These are phyloP conservation scores for Psophocarpus tetragonolobus DNA, from an alignment of 306 rosid genomes.

Conservation along the genomic window DNA sequence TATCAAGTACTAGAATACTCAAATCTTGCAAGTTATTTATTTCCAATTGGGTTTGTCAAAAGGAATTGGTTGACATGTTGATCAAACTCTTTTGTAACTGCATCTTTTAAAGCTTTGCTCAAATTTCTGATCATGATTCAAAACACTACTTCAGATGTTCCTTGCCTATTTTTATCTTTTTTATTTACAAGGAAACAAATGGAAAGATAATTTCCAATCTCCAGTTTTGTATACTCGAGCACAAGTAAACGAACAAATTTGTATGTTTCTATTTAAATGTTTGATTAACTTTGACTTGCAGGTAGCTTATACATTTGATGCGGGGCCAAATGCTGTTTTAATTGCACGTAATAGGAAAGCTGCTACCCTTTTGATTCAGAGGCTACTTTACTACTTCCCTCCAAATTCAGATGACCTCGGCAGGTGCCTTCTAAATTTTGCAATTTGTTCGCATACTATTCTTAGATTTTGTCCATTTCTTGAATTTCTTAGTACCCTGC, in stretches of 20 bases:
- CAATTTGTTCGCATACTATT: conserved; percentile 26
- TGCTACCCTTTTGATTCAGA: conserved; percentile 80
- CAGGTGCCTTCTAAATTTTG: conserved; percentile 54
- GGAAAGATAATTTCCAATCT: conserved; percentile 4
- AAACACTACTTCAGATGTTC: background rate
- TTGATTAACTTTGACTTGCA: conserved; percentile 36
- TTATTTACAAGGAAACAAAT: background rate
- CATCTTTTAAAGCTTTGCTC: no score
- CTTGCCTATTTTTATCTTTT: background rate
- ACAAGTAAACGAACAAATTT: background rate
- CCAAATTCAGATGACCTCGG: conserved; percentile 75
- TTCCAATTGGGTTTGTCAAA: no score
- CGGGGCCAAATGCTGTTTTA: conserved; percentile 96
- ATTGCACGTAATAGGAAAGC: conserved; percentile 85
- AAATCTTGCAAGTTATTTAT: no score
- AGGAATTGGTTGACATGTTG: no score
- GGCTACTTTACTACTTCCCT: conserved; percentile 87
- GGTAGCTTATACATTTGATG: conserved; percentile 99
- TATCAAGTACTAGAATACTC: no score
- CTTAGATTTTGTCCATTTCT: conserved; percentile 22
- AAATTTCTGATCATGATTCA: conserved; percentile 7
- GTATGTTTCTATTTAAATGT: background rate
- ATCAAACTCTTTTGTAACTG: no score
- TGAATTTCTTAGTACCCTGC: conserved; percentile 26
- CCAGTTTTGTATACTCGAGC: background rate